phyloP scores from a whole-genome alignment of 1,139 yeast genomes.

The Pichia inconspicua region DNA sequence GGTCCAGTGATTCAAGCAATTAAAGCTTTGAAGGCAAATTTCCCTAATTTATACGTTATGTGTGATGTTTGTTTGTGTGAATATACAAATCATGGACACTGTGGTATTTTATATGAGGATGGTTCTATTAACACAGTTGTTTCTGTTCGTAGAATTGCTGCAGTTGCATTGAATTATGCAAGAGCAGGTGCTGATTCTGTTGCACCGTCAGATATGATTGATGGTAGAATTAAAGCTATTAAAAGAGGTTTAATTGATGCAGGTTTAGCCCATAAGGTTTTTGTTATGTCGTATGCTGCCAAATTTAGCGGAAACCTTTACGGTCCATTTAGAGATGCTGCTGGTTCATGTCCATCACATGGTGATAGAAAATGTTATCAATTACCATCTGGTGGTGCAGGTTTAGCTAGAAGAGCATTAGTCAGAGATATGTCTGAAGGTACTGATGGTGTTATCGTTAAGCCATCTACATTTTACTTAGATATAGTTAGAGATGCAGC shows the following conservation, averaged over 20 bases:
- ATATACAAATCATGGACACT: slow-evolving; percentile 93
- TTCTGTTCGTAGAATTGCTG: slow-evolving; percentile 78
- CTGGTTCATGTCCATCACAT: slow-evolving; percentile 79
- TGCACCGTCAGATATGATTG: slow-evolving; percentile 98
- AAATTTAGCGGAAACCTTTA: slow-evolving; percentile 86
- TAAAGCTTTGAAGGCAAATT: slow-evolving; percentile 50
- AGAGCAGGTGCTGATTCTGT: slow-evolving; percentile 92
- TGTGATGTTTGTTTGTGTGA: slow-evolving; percentile 97
- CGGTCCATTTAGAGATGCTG: slow-evolving; percentile 98
- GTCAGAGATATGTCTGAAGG: slow-evolving; percentile 85
- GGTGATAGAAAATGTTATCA: slow-evolving; percentile 95
- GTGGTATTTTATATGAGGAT: slow-evolving; percentile 84
- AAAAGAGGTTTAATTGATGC: slow-evolving; percentile 77
- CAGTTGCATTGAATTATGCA: slow-evolving; percentile 93
- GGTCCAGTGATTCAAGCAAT: slow-evolving; percentile 89
- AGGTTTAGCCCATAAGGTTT: slow-evolving; percentile 78
- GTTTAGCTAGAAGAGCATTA: slow-evolving; percentile 89
- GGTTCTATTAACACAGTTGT: slow-evolving; percentile 72
- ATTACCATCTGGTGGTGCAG: slow-evolving; percentile 87
- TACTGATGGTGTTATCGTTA: slow-evolving; percentile 89
- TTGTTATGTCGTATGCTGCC: slow-evolving; percentile 91
- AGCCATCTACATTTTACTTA: slow-evolving; percentile 94
- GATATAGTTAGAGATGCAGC: slow-evolving; percentile 88
- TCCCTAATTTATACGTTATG: slow-evolving; percentile 79
- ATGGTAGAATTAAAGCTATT: slow-evolving; percentile 86